These are phyloP conservation scores for Moringa oleifera DNA, from an alignment of 345 rosid species.

Conservation along the genomic window DNA sequence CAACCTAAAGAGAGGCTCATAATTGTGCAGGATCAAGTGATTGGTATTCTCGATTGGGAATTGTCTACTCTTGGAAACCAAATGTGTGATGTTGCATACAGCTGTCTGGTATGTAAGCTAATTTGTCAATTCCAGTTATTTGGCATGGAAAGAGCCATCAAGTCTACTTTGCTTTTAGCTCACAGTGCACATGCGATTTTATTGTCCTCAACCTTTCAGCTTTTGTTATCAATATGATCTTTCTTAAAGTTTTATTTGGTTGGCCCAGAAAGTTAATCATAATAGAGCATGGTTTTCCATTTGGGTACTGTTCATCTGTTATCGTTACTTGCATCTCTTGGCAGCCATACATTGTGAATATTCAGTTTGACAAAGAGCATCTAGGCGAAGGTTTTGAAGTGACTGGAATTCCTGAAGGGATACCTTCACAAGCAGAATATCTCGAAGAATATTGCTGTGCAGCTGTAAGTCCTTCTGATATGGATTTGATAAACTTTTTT, in stretches of 20 bases:
- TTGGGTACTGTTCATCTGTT: background rate
- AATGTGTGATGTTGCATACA: slow-evolving; percentile 91
- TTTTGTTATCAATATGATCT: background rate
- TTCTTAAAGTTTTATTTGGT: background rate
- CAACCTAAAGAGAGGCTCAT: background rate
- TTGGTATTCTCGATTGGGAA: slow-evolving; percentile 97
- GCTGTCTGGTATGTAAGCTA: slow-evolving; percentile 63
- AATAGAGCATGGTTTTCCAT: background rate
- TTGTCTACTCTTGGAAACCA: slow-evolving; percentile 94
- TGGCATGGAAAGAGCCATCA: slow-evolving; percentile 4
- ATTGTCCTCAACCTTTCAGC: background rate
- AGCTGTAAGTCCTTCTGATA: slow-evolving; percentile 41
- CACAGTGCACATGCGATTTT: background rate
- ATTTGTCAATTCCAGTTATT: slow-evolving; percentile 10
- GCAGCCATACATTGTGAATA: slow-evolving; percentile 57
- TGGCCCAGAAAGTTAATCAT: slow-evolving; percentile 1
- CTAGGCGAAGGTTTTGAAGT: slow-evolving; percentile 51
- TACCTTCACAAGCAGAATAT: slow-evolving; percentile 75
- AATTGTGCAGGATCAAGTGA: slow-evolving; percentile 70
- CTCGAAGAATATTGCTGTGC: slow-evolving; percentile 75
- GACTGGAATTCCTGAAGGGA: slow-evolving; percentile 77
- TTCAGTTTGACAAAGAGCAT: slow-evolving; percentile 26
- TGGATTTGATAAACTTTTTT: slow-evolving; percentile 4
- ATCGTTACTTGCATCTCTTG: slow-evolving; percentile 16
- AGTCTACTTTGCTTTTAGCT: background rate